phyloP scores from a whole-genome alignment of 208 protist species.

The Acanthamoeba culbertsoni region DNA sequence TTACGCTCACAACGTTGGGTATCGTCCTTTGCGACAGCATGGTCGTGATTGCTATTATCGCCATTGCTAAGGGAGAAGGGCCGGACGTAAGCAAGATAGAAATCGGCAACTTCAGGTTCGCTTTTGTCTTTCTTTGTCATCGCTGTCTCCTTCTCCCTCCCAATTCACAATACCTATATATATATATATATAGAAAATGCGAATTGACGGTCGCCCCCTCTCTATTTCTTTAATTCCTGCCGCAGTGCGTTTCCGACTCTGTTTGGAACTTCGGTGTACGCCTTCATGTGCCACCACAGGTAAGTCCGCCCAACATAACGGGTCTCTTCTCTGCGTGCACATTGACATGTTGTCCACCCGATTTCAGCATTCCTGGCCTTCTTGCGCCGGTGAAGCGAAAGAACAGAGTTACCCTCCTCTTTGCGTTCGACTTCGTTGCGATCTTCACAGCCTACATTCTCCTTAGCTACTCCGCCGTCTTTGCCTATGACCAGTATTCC shows the following conservation, averaged over 20 bases:
- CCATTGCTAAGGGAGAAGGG: slow-evolving; percentile 71
- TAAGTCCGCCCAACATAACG: slow-evolving; percentile 70
- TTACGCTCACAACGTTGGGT: neutral
- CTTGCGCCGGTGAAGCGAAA: slow-evolving; percentile 40
- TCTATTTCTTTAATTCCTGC: neutral
- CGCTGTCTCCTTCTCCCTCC: neutral
- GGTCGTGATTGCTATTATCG: slow-evolving; percentile 76
- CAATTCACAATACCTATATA: too few relatives aligned
- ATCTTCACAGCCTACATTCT: neutral
- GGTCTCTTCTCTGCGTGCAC: slow-evolving; percentile 8
- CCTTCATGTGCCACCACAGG: slow-evolving; percentile 81
- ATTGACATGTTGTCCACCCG: slow-evolving; percentile 58
- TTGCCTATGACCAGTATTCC: neutral
- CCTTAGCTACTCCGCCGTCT: neutral
- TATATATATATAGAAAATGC: too few relatives aligned
- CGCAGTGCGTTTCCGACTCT: slow-evolving; percentile 48
- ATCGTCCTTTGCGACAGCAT: slow-evolving; percentile 20
- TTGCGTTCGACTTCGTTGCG: neutral
- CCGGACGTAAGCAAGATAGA: slow-evolving; percentile 31
- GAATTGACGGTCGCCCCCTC: too few relatives aligned
- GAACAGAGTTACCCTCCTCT: neutral
- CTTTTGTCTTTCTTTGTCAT: neutral
- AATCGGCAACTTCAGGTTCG: slow-evolving; percentile 61
- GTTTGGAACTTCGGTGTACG: slow-evolving; percentile 74
- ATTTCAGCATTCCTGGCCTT: slow-evolving; percentile 57